These are phyloP conservation scores for Ogataea paraovalis DNA, from an alignment of 805 yeast species.

Conservation along the genomic window DNA sequence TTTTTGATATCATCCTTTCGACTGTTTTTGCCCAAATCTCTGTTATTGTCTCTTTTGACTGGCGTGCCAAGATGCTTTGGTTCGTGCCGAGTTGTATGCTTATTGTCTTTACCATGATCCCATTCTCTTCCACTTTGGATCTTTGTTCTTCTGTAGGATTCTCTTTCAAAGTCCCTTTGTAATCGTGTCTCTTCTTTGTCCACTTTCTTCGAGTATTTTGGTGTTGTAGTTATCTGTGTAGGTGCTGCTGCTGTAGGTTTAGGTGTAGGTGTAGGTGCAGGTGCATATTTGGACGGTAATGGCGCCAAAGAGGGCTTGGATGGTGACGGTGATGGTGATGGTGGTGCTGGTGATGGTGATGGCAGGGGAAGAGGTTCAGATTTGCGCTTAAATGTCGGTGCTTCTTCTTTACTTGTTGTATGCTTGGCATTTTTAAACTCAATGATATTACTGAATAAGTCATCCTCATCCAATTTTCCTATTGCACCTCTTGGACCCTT, in stretches of 20 bases:
- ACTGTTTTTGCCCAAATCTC: no score
- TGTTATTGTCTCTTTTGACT: slow-evolving; percentile 6
- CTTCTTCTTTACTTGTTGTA: neutral
- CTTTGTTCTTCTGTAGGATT: slow-evolving; percentile 2
- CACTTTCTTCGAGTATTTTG: no score
- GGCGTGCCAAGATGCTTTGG: neutral
- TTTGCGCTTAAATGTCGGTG: neutral
- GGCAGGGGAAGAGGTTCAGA: neutral
- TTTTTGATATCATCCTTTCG: no score
- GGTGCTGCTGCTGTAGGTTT: neutral
- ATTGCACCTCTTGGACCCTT: no score
- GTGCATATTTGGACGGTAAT: slow-evolving; percentile 3
- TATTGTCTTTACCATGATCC: neutral
- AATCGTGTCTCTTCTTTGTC: slow-evolving; percentile 1
- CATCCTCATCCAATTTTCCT: no score
- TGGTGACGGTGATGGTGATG: neutral
- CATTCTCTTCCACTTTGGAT: slow-evolving; percentile 1
- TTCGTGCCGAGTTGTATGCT: neutral
- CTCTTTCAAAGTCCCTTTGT: slow-evolving; percentile 4
- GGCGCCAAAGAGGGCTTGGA: neutral
- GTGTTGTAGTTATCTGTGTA: no score
- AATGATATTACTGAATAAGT: neutral
- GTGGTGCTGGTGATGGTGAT: neutral
- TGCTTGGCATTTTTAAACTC: neutral
- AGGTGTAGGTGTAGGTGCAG: neutral